Conservation (phyloP, 768 basidiomycete species). For the Collybia mongolica region DNA sequence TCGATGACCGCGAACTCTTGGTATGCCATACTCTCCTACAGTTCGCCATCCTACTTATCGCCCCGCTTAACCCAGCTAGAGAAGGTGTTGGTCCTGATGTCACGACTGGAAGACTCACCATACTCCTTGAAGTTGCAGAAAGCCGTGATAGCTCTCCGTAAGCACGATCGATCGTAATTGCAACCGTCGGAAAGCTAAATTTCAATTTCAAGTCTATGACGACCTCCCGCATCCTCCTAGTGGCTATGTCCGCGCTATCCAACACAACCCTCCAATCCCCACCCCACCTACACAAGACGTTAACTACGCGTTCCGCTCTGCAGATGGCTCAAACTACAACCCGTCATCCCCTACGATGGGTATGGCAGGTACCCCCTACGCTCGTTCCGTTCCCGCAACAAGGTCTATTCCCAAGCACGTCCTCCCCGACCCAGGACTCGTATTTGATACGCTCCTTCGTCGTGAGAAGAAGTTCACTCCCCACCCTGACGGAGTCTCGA, state of each 20-base stretch:
- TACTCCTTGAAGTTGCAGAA: constrained; percentile 43
- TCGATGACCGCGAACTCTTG: constrained; percentile 63
- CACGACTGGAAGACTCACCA: constrained; percentile 35
- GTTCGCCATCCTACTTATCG: constrained; percentile 1
- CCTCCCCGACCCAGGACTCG: constrained; percentile 63
- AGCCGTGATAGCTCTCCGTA: constrained; percentile 53
- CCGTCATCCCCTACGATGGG: constrained; percentile 54
- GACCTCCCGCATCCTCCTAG: constrained; percentile 77
- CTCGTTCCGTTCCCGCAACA: constrained; percentile 58
- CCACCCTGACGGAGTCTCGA: constrained; percentile 71
- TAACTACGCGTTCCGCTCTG: constrained; percentile 53
- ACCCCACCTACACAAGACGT: constrained; percentile 14
- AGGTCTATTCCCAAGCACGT: constrained; percentile 37
- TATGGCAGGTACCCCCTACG: constrained; percentile 63
- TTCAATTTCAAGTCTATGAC: constrained; percentile 56
- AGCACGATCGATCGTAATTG: constrained; percentile 23
- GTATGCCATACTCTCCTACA: constrained; percentile 30
- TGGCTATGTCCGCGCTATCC: constrained; percentile 38
- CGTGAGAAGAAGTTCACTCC: constrained; percentile 40
- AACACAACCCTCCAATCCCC: neutral
- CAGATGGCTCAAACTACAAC: constrained; percentile 64
- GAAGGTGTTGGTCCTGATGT: constrained; percentile 57
- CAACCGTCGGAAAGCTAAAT: constrained; percentile 11
- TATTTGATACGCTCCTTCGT: constrained; percentile 71
- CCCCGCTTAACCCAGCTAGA: constrained; percentile 53